Evolutionary conservation across 768 basidiomycete species (phyloP), one percentile per base, ranked within the genome.

Genomic region (Trametes coccinea): DNA sequence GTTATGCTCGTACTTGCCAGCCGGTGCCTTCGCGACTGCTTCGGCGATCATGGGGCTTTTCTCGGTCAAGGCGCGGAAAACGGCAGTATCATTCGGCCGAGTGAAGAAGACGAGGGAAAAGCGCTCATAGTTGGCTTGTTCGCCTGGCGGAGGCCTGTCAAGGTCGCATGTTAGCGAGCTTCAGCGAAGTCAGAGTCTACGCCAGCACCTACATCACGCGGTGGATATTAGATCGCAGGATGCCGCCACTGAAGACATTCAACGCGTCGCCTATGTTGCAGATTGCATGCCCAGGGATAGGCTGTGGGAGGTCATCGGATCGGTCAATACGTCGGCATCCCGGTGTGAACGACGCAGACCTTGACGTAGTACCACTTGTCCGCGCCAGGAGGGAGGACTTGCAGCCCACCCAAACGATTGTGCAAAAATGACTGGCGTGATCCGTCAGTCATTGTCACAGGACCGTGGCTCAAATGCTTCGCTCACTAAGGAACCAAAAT

Each of bases 21-120:
- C 73, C 4, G 66, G 67, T 11, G 41, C 37, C 37, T 71, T 71
- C 7, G 60, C 66, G n/a, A 74, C 74, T 5, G 79, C 76, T 2
- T 79, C 76, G 0, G 82, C 80, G 14, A 89, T 80, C 2, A 81
- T 57, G 0, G 75, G 65, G 58, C 86, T 88, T 6, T 82, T 76
- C 31, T 84, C 79, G 0, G 76, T 72, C 5, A 88, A 72, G 2
- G 87, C 80, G 7, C 77, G 79, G 7, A 89, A 80, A 1, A 78
- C 59, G 40, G 80, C 74, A 2, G 77, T 76, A 68, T 87, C 80
- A 6, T 81, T 82, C 0, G 87, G 87, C 22, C 89, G 78, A 0
- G 81, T 84, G 73, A 90, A 89, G 72, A 82, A 90, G 0, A 87
- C 87, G 10, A 89, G 73, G 4, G 88, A 90, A 82, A 84, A 89